These are phyloP conservation scores for Ceratocystis destructans DNA, from an alignment of 2,329 filamentous ascomycete species.

Conservation along the genomic window DNA sequence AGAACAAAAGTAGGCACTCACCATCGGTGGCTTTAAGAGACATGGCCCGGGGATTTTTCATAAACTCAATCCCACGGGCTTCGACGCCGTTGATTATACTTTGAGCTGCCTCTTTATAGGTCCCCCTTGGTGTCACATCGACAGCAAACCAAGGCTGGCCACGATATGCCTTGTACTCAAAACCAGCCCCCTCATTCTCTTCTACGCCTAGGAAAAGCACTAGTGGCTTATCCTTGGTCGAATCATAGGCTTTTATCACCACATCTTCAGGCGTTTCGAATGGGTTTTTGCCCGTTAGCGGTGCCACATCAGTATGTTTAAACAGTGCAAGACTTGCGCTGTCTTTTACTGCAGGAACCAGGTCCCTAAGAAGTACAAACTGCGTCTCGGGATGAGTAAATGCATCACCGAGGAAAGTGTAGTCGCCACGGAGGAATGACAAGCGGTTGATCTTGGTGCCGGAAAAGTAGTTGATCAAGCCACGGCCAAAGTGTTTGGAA, in stretches of 20 bases:
- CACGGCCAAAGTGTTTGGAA: constrained; percentile 61
- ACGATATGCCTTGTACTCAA: constrained; percentile 55
- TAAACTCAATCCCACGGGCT: constrained; percentile 11
- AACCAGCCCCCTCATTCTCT: constrained; percentile 39
- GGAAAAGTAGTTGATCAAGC: constrained; percentile 73
- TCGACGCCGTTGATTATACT: constrained; percentile 26
- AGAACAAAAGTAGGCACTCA: background rate
- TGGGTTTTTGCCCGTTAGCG: constrained; percentile 56
- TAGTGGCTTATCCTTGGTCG: constrained; percentile 49
- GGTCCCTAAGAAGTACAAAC: constrained; percentile 67
- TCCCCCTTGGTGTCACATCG: constrained; percentile 64
- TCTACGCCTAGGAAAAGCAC: constrained; percentile 78
- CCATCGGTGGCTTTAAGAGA: constrained; percentile 29
- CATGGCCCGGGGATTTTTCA: constrained; percentile 34
- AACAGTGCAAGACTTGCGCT: constrained; percentile 50
- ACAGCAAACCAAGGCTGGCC: constrained; percentile 81
- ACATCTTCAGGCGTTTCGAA: constrained; percentile 62
- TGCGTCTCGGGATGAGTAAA: constrained; percentile 49
- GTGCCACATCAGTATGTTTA: constrained; percentile 51
- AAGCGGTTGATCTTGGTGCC: constrained; percentile 66
- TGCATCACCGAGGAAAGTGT: constrained; percentile 54
- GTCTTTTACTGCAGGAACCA: constrained; percentile 55
- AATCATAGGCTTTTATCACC: constrained; percentile 59
- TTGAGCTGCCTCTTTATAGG: constrained; percentile 47
- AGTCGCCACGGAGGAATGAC: constrained; percentile 60